phyloP scores from a whole-genome alignment of 2,329 filamentous ascomycete genomes.

The Stagonosporopsis tanaceti region DNA sequence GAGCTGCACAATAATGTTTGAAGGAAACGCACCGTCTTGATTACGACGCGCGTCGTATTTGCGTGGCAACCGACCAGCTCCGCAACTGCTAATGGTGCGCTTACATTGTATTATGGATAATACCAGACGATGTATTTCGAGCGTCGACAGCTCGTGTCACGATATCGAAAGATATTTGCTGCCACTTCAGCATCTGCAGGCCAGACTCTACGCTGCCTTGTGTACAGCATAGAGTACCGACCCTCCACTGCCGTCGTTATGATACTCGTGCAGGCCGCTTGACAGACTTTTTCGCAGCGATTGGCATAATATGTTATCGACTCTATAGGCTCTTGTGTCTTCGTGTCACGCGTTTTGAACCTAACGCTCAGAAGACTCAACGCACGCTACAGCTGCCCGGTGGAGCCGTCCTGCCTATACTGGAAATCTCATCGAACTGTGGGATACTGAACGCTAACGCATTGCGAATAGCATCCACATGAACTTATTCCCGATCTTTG shows the following conservation, averaged over 20 bases:
- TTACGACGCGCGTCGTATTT: constrained; percentile 38
- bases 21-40: constrained; percentile 22
- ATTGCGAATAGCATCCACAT: constrained; percentile 18
- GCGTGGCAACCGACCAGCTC: constrained; percentile 32
- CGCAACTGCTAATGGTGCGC: constrained; percentile 21
- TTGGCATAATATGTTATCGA: neutral
- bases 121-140: constrained; percentile 20
- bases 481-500: constrained; percentile 13
- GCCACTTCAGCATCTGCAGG: neutral
- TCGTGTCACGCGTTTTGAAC: neutral
- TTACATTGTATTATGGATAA: constrained; percentile 25
- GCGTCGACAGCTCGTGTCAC: constrained; percentile 12
- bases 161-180: neutral
- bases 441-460: constrained; percentile 21
- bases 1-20: constrained; percentile 25
- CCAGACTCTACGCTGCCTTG: neutral
- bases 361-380: neutral
- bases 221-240: neutral
- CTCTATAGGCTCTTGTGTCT: neutral
- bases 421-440: constrained; percentile 15
- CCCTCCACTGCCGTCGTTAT: neutral
- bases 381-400: constrained; percentile 8
- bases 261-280: neutral
- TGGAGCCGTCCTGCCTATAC: constrained; percentile 19
- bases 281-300: neutral